Evolutionary conservation across 2,329 filamentous ascomycete species (phyloP).

Genomic region (Aspergillus intermedius): DNA sequence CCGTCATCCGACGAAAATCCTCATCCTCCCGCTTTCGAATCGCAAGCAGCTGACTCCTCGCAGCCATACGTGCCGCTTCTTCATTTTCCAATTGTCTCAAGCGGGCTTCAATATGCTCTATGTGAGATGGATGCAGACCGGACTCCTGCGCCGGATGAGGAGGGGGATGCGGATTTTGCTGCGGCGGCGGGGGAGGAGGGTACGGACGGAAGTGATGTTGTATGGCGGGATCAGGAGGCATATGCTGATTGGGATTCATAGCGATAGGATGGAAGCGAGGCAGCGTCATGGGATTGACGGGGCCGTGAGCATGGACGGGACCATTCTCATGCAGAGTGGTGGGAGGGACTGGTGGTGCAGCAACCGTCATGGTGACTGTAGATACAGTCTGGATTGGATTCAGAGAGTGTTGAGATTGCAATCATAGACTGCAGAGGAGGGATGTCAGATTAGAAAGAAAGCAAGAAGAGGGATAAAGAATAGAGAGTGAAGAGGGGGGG

Average conservation of each 20-base stretch:
- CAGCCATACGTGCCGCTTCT: constrained; percentile 32
- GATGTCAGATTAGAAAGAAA: not conserved
- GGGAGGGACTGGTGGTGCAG: constrained; percentile 30
- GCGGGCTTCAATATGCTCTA: constrained; percentile 35
- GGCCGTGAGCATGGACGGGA: constrained; percentile 13
- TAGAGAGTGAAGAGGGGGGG: constrained; percentile 1
- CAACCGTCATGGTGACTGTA: constrained; percentile 27
- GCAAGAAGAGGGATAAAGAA: not conserved
- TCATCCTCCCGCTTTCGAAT: constrained; percentile 36
- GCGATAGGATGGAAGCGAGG: constrained; percentile 37
- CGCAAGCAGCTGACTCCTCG: constrained; percentile 30
- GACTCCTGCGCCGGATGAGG: constrained; percentile 7
- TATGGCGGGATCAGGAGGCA: constrained; percentile 28
- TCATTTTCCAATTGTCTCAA: constrained; percentile 35
- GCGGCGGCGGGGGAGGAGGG: constrained; percentile 24
- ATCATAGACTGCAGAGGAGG: not conserved
- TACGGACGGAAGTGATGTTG: constrained; percentile 28
- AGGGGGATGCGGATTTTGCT: constrained; percentile 18
- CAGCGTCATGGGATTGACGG: constrained; percentile 22
- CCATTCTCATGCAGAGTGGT: constrained; percentile 24
- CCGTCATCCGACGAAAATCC: constrained; percentile 35
- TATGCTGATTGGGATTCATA: constrained; percentile 32
- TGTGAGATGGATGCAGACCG: constrained; percentile 13
- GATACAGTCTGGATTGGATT: too few relatives aligned
- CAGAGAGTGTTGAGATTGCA: not conserved